Percentiles rank a stretch among this genome's conserved stretches.
Evolutionary conservation across 768 basidiomycete genomes (phyloP).

Genomic region (Scleroderma citrinum): DNA sequence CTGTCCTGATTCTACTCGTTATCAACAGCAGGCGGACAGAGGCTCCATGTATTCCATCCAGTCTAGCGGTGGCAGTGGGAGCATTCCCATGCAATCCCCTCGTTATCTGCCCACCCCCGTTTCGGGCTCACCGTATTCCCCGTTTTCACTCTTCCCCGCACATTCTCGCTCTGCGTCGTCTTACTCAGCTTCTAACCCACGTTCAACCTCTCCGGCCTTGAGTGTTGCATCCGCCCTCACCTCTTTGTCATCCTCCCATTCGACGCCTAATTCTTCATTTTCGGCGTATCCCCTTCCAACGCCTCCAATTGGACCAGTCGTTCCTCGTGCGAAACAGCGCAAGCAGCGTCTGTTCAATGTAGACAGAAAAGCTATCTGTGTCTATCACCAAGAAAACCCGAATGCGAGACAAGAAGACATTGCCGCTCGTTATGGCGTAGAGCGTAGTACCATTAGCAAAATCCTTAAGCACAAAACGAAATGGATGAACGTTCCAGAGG

Average conservation of each 20-base stretch:
- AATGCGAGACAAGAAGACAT: conserved; percentile 81
- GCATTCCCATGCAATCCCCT: conserved; percentile 32
- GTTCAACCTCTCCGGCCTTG: conserved; percentile 56
- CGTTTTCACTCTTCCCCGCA: conserved; percentile 37
- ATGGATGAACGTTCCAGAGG: conserved; percentile 67
- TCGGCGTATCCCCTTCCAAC: conserved; percentile 25
- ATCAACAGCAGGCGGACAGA: conserved; percentile 28
- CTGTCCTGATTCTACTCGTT: conserved; percentile 27
- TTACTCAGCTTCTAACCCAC: conserved; percentile 41
- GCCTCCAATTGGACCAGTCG: conserved; percentile 24
- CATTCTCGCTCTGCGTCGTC: conserved; percentile 44
- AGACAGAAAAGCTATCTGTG: conserved; percentile 72
- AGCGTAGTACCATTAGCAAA: conserved; percentile 92
- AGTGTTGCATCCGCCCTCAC: conserved; percentile 52
- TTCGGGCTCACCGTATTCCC: conserved; percentile 41
- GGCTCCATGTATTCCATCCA: conserved; percentile 24
- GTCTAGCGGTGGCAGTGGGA: conserved; percentile 14
- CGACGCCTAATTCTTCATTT: conserved; percentile 27
- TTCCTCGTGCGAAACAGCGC: conserved; percentile 44
- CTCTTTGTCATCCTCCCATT: conserved; percentile 41
- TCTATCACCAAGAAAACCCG: conserved; percentile 57
- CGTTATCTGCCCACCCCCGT: conserved; percentile 42
- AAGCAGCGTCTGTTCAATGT: conserved; percentile 72
- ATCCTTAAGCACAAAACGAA: conserved; percentile 80
- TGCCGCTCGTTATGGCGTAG: conserved; percentile 67